phyloP scores from a whole-genome alignment of 306 rosid genomes.

The Acacia melanoxylon region DNA sequence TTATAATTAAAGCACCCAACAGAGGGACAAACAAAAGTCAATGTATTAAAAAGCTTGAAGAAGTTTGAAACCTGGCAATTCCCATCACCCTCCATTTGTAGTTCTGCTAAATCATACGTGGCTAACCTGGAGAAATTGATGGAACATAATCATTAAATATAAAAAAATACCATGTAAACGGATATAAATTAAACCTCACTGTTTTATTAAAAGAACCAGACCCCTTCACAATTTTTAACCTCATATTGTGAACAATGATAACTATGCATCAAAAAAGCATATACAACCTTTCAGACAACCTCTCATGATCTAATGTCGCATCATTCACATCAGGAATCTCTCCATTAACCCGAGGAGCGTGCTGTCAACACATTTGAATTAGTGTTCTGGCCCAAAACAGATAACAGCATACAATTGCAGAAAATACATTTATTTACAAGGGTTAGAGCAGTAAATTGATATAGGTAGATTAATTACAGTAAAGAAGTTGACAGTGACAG shows the following conservation, averaged over 20 bases:
- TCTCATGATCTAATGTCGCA: conserved; percentile 86
- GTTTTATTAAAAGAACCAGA: background rate
- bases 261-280: conserved; percentile 21
- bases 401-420: conserved; percentile 26
- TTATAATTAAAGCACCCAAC: conserved; percentile 4
- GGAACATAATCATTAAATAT: conserved; percentile 22
- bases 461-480: conserved; percentile 3
- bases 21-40: conserved; percentile 18
- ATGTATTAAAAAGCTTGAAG: conserved; percentile 5
- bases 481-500: background rate
- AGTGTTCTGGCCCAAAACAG: conserved; percentile 32
- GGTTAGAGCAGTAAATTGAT: background rate
- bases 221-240: too few relatives aligned
- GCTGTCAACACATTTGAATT: conserved; percentile 68
- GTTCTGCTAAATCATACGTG: conserved; percentile 80
- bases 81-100: conserved; percentile 98
- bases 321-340: conserved; percentile 94
- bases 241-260: background rate
- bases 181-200: background rate
- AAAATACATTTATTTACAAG: conserved; percentile 17
- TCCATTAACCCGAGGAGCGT: conserved; percentile 89
- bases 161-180: conserved; percentile 23
- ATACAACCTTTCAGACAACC: conserved; percentile 75
- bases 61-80: conserved; percentile 82
- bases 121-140: conserved; percentile 58